These are phyloP conservation scores for Deuterostichococcus epilithicus DNA, from an alignment of 139 green algal species.

Conservation along the genomic window DNA sequence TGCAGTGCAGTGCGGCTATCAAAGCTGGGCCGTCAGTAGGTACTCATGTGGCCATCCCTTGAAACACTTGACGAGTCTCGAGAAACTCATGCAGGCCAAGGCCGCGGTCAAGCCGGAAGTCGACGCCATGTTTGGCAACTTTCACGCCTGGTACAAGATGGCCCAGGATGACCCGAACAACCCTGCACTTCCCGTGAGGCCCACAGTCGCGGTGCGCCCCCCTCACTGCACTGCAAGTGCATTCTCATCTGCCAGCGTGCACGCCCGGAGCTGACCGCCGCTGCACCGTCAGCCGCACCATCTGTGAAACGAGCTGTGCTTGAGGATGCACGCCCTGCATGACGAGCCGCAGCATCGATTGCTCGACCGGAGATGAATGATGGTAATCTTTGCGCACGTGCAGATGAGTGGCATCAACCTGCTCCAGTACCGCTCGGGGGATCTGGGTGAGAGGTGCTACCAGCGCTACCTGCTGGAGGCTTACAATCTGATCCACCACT, in stretches of 20 bases:
- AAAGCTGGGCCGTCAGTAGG: too few relatives aligned
- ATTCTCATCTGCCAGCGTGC: background rate
- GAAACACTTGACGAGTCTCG: background rate
- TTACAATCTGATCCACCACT: background rate
- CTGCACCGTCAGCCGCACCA: too few relatives aligned
- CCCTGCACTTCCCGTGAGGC: background rate
- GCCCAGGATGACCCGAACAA: background rate
- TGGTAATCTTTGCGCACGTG: background rate
- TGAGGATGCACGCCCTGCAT: too few relatives aligned
- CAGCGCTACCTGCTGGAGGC: background rate
- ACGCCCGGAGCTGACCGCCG: background rate
- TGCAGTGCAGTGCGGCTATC: too few relatives aligned
- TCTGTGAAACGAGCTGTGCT: too few relatives aligned
- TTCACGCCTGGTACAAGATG: background rate
- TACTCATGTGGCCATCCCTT: too few relatives aligned
- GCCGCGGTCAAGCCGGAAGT: background rate
- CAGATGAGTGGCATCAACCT: constrained; percentile 1
- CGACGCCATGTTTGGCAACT: background rate
- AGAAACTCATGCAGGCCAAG: background rate
- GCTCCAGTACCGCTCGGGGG: background rate
- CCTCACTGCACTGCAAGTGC: too few relatives aligned
- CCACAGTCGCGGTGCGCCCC: background rate
- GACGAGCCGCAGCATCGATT: too few relatives aligned
- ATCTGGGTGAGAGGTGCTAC: background rate
- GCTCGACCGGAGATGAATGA: too few relatives aligned